These are phyloP conservation scores for Pisolithus albus DNA, from an alignment of 768 basidiomycete genomes.

Conservation along the genomic window DNA sequence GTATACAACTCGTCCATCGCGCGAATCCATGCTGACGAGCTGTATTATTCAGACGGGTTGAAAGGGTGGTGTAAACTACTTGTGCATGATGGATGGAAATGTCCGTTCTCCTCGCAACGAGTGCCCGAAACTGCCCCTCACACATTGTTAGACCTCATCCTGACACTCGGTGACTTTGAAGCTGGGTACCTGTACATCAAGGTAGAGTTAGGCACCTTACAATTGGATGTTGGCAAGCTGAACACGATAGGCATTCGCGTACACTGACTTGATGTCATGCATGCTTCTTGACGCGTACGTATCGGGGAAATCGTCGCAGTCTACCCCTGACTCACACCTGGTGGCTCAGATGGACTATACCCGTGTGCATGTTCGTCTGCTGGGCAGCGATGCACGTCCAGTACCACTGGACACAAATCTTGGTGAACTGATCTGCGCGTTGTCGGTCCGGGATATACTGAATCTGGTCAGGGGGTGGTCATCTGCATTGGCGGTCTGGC, in stretches of 20 bases:
- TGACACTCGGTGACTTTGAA: slow-evolving; percentile 73
- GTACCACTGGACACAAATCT: slow-evolving; percentile 71
- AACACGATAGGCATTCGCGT: slow-evolving; percentile 54
- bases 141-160: slow-evolving; percentile 47
- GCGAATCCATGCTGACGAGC: not conserved
- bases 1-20: not conserved
- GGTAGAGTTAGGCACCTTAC: slow-evolving; percentile 23
- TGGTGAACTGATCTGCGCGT: slow-evolving; percentile 34
- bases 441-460: not conserved
- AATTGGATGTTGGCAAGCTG: not conserved
- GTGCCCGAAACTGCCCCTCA: slow-evolving; percentile 14
- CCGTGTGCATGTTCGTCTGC: slow-evolving; percentile 67
- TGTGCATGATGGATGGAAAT: slow-evolving; percentile 71
- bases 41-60: slow-evolving; percentile 49
- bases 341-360: slow-evolving; percentile 63
- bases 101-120: slow-evolving; percentile 25
- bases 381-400: slow-evolving; percentile 66
- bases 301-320: not conserved
- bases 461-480: slow-evolving; percentile 46
- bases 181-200: slow-evolving; percentile 76
- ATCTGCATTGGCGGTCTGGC: slow-evolving; percentile 66
- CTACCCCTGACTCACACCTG: not conserved
- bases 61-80: slow-evolving; percentile 69
- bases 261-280: slow-evolving; percentile 73
- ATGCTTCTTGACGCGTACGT: slow-evolving; percentile 76